phyloP scores from a whole-genome alignment of 2,329 filamentous ascomycete species.

The Aschersonia sp. region DNA sequence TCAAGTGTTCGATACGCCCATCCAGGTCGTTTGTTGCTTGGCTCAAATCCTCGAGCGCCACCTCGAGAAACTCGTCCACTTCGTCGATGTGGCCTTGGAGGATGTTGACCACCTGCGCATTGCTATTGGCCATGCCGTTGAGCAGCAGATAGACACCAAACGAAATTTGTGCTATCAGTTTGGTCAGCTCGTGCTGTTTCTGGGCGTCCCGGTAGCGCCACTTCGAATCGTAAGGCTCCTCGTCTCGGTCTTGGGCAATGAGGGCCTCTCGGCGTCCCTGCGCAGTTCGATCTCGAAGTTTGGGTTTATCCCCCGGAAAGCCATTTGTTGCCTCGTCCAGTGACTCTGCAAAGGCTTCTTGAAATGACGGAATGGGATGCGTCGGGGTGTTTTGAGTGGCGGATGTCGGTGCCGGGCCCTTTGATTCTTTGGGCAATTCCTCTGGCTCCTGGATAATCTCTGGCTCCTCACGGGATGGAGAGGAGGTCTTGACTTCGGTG shows the following conservation, averaged over 20 bases:
- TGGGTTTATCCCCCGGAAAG: constrained; percentile 30
- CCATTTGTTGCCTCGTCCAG: constrained; percentile 54
- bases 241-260: constrained; percentile 52
- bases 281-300: constrained; percentile 38
- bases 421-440: neutral
- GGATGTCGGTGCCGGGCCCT: constrained; percentile 4
- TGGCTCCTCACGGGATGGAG: neutral
- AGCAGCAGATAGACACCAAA: constrained; percentile 86
- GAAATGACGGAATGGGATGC: constrained; percentile 65
- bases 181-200: constrained; percentile 74
- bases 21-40: constrained; percentile 65
- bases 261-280: constrained; percentile 50
- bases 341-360: constrained; percentile 71
- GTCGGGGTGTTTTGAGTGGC: constrained; percentile 12
- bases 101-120: constrained; percentile 75
- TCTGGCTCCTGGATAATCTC: neutral
- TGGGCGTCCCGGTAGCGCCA: constrained; percentile 69
- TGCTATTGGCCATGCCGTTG: constrained; percentile 74
- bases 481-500: neutral
- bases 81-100: constrained; percentile 88
- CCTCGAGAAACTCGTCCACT: constrained; percentile 79
- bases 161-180: constrained; percentile 80
- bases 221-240: constrained; percentile 54
- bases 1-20: constrained; percentile 65
- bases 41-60: constrained; percentile 71